Percentiles rank a stretch among this genome's conserved stretches.
phyloP scores from a whole-genome alignment of 2,329 filamentous ascomycete species.

The Monosporascus sp. region DNA sequence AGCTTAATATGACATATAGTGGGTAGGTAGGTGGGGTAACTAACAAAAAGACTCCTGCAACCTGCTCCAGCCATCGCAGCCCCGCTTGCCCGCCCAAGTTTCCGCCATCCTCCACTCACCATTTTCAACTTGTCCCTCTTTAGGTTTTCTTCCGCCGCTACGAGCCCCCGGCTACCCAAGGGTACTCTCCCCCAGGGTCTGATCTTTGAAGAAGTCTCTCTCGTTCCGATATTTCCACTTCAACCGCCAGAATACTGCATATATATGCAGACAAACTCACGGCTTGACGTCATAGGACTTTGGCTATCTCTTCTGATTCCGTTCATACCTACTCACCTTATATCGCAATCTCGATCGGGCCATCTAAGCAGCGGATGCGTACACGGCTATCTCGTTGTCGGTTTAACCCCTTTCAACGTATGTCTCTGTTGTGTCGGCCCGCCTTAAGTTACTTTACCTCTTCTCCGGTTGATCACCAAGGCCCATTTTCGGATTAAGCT shows the following conservation, averaged over 20 bases:
- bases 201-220: too few species aligned
- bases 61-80: not conserved
- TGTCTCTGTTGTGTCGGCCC: too few species aligned
- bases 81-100: not conserved
- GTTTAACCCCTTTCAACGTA: too few species aligned
- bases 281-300: not conserved
- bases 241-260: not conserved
- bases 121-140: not conserved
- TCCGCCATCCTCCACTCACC: not conserved
- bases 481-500: too few species aligned
- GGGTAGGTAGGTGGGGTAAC: not conserved
- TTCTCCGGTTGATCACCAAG: too few species aligned
- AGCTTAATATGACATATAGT: not conserved
- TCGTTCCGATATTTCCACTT: not conserved
- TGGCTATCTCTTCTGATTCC: not conserved
- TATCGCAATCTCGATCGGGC: not conserved
- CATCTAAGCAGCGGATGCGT: not conserved
- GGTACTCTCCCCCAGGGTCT: not conserved
- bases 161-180: not conserved
- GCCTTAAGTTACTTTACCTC: too few species aligned
- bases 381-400: too few species aligned
- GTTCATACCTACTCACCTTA: not conserved
- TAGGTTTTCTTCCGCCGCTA: not conserved
- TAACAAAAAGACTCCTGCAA: not conserved
- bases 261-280: not conserved